Base-by-base conservation (phyloP, 345 rosid species). In the Litchi chinensis region DNA sequence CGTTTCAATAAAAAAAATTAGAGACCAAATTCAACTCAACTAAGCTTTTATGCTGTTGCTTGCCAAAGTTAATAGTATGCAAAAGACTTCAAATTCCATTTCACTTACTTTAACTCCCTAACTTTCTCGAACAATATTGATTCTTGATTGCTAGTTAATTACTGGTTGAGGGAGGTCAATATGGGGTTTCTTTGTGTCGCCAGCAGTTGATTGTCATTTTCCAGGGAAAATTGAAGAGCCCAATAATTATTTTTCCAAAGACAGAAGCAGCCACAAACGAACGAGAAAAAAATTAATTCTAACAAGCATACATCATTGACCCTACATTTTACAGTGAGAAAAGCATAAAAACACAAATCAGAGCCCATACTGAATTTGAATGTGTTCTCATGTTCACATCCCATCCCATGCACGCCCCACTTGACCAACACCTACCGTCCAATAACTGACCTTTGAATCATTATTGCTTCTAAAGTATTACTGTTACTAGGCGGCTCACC, bases 361-460 rank as follows among this genome's bases (percentile, higher is more conserved):
- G 37, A 32, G 3, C 37, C 37, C 37, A 32, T 32, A 3, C 37
- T 32, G 37, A 32, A 32, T 32, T 32, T 32, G 37, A 0, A 3
- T 32, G 37, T 32, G 37, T 32, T 32, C 37, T 32, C 37, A 32
- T 32, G 37, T 32, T 32, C 37, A 32, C 37, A 32, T 32, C 37
- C 3, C 37, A 32, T 32, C 37, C 37, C 37, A 32, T 32, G 37
- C 37, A 12, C 60, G 57, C 52, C 68, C 44, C 67, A 56, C 32
- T 24, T 19, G 52, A 73, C 68, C 66, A 48, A 24, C 26, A 60
- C 74, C 73, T 57, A 57, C 68, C 69, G 12, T 73, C 68, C 73
- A 65, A 26, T 28, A 60, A 28, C 59, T 44, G 11, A 40, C 13
- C 46, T 66, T 65, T 65, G 5, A 52, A 65, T 63, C 22, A 44